Evolutionary conservation across 2,329 filamentous ascomycete genomes (phyloP).

Genomic region (Chaetothyriales sp.): DNA sequence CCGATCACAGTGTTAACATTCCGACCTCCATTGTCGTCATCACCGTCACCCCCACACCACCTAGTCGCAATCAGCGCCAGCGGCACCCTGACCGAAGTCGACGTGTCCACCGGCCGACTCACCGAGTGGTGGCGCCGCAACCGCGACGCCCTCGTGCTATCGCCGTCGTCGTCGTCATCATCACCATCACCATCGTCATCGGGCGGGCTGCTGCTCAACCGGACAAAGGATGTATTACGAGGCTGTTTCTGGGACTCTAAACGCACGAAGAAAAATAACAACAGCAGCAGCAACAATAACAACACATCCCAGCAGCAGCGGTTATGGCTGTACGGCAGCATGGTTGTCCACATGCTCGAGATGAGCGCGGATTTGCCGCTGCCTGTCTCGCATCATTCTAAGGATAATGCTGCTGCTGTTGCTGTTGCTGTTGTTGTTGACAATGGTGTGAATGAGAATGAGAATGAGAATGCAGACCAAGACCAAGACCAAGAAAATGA

Average conservation of each 20-base stretch:
- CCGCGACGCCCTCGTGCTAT: conserved; percentile 56
- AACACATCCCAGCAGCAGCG: too few relatives aligned
- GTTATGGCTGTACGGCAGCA: conserved; percentile 74
- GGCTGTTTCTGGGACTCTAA: conserved; percentile 44
- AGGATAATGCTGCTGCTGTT: conserved; percentile 10
- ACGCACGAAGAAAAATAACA: conserved; percentile 16
- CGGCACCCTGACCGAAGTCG: conserved; percentile 61
- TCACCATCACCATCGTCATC: conserved; percentile 69
- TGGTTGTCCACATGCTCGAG: conserved; percentile 88
- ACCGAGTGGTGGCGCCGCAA: conserved; percentile 80
- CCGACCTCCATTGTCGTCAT: conserved; percentile 26
- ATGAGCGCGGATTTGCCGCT: conserved; percentile 58
- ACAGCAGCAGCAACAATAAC: background rate
- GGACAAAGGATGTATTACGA: background rate
- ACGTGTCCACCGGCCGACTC: conserved; percentile 59
- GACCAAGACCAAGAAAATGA: background rate
- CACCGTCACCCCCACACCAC: conserved; percentile 25
- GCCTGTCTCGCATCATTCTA: conserved; percentile 9
- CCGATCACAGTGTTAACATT: conserved; percentile 56
- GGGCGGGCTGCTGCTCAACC: conserved; percentile 55
- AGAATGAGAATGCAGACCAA: background rate
- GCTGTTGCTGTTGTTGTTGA: conserved; percentile 12
- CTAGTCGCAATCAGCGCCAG: conserved; percentile 48
- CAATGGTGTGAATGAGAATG: background rate
- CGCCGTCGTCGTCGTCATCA: conserved; percentile 53